A percentile compares a stretch with the other conserved stretches of the same genome.
Conservation (phyloP, 352 stramenopile species). For the Phytophthora tubulina region DNA sequence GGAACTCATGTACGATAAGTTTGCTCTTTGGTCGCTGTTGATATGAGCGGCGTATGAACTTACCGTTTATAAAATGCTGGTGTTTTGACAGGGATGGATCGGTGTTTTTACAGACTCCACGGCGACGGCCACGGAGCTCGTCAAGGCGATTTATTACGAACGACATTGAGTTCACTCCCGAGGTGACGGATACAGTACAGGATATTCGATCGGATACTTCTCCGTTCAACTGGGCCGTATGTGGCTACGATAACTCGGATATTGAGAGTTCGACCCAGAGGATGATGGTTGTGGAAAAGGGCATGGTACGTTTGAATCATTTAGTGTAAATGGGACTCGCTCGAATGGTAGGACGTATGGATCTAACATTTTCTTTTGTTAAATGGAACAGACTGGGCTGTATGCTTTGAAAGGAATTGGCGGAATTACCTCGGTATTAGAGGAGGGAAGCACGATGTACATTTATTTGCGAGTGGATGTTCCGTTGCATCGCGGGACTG, state of each 20-base stretch:
- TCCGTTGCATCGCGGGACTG: conserved; percentile 80
- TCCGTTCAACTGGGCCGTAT: conserved; percentile 89
- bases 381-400: conserved; percentile 64
- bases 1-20: conserved; percentile 71
- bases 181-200: conserved; percentile 73
- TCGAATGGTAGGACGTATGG: background rate
- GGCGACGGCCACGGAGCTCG: conserved; percentile 68
- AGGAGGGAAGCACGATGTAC: conserved; percentile 89
- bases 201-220: conserved; percentile 85
- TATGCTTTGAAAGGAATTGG: conserved; percentile 87
- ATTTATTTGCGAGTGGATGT: conserved; percentile 92
- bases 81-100: conserved; percentile 60
- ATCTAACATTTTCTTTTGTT: conserved; percentile 14
- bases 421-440: conserved; percentile 76
- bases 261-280: conserved; percentile 66
- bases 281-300: conserved; percentile 85
- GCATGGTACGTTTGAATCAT: conserved; percentile 67
- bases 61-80: background rate
- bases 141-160: conserved; percentile 82
- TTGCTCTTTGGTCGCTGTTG: background rate
- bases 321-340: background rate
- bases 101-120: conserved; percentile 68
- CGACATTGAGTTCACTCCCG: conserved; percentile 84
- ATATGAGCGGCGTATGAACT: background rate
- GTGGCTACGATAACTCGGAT: conserved; percentile 78